These are phyloP conservation scores for Botrytis fragariae DNA, from an alignment of 2,329 filamentous ascomycete species.

Conservation along the genomic window DNA sequence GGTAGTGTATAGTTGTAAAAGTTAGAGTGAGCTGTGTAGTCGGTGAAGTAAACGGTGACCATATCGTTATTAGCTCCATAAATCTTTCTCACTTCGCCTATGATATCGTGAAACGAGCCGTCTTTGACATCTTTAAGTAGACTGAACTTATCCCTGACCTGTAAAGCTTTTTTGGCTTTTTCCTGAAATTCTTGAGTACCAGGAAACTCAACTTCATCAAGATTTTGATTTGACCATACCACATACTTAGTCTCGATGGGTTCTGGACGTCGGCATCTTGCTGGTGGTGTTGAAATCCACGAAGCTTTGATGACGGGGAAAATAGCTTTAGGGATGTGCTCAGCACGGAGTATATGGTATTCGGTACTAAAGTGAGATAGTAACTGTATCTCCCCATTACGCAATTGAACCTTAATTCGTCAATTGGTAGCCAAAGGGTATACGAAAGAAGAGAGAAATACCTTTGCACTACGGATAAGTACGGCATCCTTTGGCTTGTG, in stretches of 20 bases:
- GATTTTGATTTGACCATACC: conserved; percentile 47
- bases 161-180: conserved; percentile 42
- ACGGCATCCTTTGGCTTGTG: conserved; percentile 60
- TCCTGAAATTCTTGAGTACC: conserved; percentile 44
- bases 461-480: conserved; percentile 55
- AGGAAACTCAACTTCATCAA: conserved; percentile 47
- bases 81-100: conserved; percentile 67
- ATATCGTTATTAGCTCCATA: conserved; percentile 47
- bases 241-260: conserved; percentile 42
- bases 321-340: conserved; percentile 40
- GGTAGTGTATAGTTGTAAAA: conserved; percentile 51
- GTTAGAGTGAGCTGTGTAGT: conserved; percentile 70
- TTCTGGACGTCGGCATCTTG: conserved; percentile 23
- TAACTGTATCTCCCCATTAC: conserved; percentile 42
- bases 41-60: conserved; percentile 70
- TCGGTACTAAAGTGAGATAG: conserved; percentile 45
- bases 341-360: conserved; percentile 46
- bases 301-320: not conserved
- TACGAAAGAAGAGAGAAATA: conserved; percentile 26
- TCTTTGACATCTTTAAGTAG: conserved; percentile 62
- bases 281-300: conserved; percentile 27
- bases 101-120: conserved; percentile 61
- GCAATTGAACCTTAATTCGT: conserved; percentile 44
- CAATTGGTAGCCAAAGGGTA: not conserved
- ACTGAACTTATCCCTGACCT: conserved; percentile 56